These are phyloP conservation scores for Catunica adiposa DNA, from an alignment of 2,329 filamentous ascomycete species.

Conservation along the genomic window DNA sequence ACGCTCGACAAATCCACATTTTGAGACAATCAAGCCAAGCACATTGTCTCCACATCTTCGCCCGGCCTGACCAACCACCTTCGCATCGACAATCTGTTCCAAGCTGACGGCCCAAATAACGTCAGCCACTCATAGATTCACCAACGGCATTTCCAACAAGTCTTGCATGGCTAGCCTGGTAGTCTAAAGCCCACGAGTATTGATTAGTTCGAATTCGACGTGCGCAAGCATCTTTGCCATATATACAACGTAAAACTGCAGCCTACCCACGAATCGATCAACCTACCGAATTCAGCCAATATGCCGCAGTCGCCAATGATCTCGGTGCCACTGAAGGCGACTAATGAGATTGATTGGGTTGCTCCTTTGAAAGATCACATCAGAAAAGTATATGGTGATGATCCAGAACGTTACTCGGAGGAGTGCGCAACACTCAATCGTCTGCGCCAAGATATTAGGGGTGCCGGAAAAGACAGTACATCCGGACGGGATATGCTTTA, in stretches of 20 bases:
- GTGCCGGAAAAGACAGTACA: slow-evolving; percentile 89
- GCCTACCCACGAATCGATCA: neutral
- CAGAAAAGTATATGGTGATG: slow-evolving; percentile 82
- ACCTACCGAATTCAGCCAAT: slow-evolving; percentile 14
- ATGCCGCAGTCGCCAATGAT: slow-evolving; percentile 91
- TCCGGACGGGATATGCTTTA: slow-evolving; percentile 87
- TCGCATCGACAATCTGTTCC: neutral
- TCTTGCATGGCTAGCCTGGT: no score
- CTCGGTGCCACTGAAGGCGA: slow-evolving; percentile 78
- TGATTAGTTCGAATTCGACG: no score
- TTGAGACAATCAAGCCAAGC: no score
- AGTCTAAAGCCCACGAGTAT: no score
- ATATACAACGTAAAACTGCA: neutral
- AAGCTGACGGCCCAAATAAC: neutral
- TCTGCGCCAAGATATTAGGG: slow-evolving; percentile 93
- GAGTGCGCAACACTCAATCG: slow-evolving; percentile 91
- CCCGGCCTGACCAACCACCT: neutral
- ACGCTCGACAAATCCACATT: neutral
- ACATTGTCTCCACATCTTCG: no score
- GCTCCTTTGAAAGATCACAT: slow-evolving; percentile 86
- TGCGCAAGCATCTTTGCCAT: no score
- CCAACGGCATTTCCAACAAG: no score
- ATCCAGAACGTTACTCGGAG: slow-evolving; percentile 87
- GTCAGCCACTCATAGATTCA: neutral
- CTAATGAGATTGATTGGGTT: slow-evolving; percentile 98